These are phyloP conservation scores for Ustilago nuda DNA, from an alignment of 1,284 basidiomycete species.

Conservation along the genomic window DNA sequence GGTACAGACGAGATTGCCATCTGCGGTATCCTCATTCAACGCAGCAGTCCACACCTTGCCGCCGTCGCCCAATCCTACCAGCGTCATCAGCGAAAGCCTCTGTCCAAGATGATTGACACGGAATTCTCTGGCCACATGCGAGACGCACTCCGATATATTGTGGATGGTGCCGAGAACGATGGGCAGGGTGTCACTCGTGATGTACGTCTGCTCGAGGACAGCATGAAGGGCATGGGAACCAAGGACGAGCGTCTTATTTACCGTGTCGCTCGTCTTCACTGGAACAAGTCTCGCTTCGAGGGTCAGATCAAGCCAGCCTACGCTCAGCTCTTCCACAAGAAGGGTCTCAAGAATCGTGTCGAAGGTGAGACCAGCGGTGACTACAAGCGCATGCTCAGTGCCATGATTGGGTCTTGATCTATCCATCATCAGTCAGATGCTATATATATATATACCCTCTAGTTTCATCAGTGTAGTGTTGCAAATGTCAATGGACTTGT, in stretches of 20 bases:
- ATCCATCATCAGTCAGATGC: background rate
- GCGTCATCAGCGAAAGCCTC: conserved; percentile 35
- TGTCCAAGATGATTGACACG: conserved; percentile 61
- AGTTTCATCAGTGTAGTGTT: background rate
- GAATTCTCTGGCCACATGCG: conserved; percentile 67
- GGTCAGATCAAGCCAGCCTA: conserved; percentile 65
- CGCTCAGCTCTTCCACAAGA: conserved; percentile 60
- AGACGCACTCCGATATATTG: conserved; percentile 63
- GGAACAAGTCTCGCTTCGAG: conserved; percentile 63
- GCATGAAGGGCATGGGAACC: conserved; percentile 67
- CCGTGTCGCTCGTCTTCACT: conserved; percentile 61
- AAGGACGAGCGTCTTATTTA: conserved; percentile 59
- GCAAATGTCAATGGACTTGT: conserved; percentile 11
- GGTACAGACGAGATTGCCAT: conserved; percentile 65
- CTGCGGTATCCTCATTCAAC: conserved; percentile 65
- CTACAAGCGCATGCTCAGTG: conserved; percentile 57
- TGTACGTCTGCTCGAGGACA: conserved; percentile 63
- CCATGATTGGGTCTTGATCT: conserved; percentile 53
- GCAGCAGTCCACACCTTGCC: conserved; percentile 62
- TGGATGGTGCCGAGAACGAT: conserved; percentile 65
- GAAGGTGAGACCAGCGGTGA: conserved; percentile 63
- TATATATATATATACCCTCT: conserved; percentile 18
- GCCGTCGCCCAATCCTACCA: conserved; percentile 64
- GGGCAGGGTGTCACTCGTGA: conserved; percentile 63
- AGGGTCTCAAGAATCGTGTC: conserved; percentile 58